These are phyloP conservation scores for Ceratobasidium sp. DNA, from an alignment of 1,284 basidiomycete species.

Conservation along the genomic window DNA sequence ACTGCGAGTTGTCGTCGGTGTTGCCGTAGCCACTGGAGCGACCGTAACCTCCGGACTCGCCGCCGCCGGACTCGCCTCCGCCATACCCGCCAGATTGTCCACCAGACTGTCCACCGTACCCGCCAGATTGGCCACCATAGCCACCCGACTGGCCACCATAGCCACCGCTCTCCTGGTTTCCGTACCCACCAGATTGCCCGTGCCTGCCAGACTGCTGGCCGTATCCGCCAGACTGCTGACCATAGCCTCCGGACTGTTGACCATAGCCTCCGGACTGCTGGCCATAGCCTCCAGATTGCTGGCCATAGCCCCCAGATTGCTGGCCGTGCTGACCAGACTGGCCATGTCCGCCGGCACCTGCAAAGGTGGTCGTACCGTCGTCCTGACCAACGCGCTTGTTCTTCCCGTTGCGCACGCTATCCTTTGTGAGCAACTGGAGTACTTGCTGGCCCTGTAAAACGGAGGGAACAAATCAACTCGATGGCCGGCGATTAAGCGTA, in stretches of 20 bases:
- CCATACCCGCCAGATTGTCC: constrained; percentile 28
- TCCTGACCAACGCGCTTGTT: constrained; percentile 58
- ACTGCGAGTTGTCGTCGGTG: constrained; percentile 27
- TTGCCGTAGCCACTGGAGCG: constrained; percentile 10
- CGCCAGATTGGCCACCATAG: constrained; percentile 22
- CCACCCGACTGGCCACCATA: constrained; percentile 40
- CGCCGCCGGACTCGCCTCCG: constrained; percentile 16
- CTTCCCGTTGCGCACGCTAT: constrained; percentile 53
- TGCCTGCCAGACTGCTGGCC: constrained; percentile 30
- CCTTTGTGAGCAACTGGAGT: constrained; percentile 46
- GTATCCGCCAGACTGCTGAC: constrained; percentile 35
- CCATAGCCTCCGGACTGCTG: constrained; percentile 35
- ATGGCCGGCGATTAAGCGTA: background rate
- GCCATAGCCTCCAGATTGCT: constrained; percentile 1
- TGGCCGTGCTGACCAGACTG: constrained; percentile 29
- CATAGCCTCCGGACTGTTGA: constrained; percentile 38
- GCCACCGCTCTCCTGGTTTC: constrained; percentile 15
- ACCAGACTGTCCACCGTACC: constrained; percentile 16
- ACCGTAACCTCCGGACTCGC: constrained; percentile 28
- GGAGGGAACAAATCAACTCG: background rate
- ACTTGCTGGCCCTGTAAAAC: constrained; percentile 13
- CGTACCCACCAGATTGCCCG: constrained; percentile 38
- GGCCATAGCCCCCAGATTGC: constrained; percentile 41
- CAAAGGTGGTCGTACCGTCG: constrained; percentile 35
- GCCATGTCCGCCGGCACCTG: constrained; percentile 25